Evolutionary conservation across 2,329 filamentous ascomycete genomes (phyloP), one percentile per base, ranked within the genome.

Genomic region (Didymellaceae sp.): DNA sequence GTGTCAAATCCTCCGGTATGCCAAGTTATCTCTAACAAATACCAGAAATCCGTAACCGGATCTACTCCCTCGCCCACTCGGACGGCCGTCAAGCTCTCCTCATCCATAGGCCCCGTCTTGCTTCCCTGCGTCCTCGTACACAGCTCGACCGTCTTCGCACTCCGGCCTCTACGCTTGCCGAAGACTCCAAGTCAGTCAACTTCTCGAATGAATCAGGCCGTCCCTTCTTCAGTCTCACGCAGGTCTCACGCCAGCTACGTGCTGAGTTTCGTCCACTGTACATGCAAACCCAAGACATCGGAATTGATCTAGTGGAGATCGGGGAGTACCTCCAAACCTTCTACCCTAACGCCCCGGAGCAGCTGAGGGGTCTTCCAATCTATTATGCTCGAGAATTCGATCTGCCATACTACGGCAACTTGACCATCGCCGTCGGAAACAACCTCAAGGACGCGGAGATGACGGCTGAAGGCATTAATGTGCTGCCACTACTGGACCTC

Each of bases 1-100:
- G 52, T 41, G 14, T 5, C 1, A 5, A 22, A n/a, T n/a, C n/a
- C n/a, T n/a, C n/a, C n/a, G n/a, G n/a, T n/a, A n/a, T n/a, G 4
- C 5, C 17, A 6, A 13, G 5, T 7, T 3, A 6, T 28, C 33
- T 5, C 24, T 51, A 8, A 51, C 14, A 11, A 26, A 1, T 13
- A 0, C 1, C 39, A 71, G 67, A 71, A 24, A 47, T 71, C 14
- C 60, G 67, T 5, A 71, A 71, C 47, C 17, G 56, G 11, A 57
- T 71, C 17, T 71, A 71, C 46, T 16, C 42, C 1, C 47, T 60
- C 16, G 58, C 54, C 2, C 9, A 42, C 14, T 24, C 21, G 17
- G 33, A 51, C 7, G 32, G 33, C 0, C 52, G 55, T 13, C 67
- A 71, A 34, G 62, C 65, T 7, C 54, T 70, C 0, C 38, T 71